Base-by-base conservation (phyloP, 2,329 filamentous ascomycete genomes). In the Paradendryphiella salina region DNA sequence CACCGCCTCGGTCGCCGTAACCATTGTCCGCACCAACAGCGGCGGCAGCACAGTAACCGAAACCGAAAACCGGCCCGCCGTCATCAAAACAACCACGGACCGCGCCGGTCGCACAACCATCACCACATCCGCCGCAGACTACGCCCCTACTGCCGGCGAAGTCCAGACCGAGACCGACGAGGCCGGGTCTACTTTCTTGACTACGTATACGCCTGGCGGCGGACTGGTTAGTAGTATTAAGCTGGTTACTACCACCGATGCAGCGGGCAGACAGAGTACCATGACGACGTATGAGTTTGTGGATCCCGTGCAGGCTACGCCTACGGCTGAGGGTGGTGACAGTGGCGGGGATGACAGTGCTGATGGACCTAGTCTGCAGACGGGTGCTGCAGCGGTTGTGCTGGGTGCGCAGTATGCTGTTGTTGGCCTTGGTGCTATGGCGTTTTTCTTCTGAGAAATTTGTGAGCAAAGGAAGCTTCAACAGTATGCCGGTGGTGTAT, bases 181-280 rank as follows among this genome's bases (percentile, higher is more conserved):
- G 2, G 18, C 53, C 6, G 77, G 77, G 18, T 54, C 61, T 31
- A 75, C 75, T 3, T 72, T 79, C 47, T 56, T 77, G 42, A 76
- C 77, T 2, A 80, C 78, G 1, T 78, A 75, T 59, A 78, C 76
- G 1, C 77, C 77, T 3, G 67, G 61, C 38, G 76, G 71, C 37
- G 76, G 72, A 15, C 61, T 55, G 7, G 72, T 79, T 15, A 74
- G 66, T 56, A 66, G 67, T 38, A 54, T 79, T 21, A 67, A 74
- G 23, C 57, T 79, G 3, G 50, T 69, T 31, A 73, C 70, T 1
- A 71, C 70, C 10, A 73, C 67, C 6, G 65, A 66, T 11, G 40
- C 57, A 0, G 55, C 69, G 34, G 72, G 72, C 7, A 41, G 66
- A 28, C 69, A 61, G 3, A 69, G 62, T 29, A 78, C 76, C 1